A percentile compares a stretch with the other conserved stretches of the same genome.
Conservation (phyloP, 192 early-diverging fungal genomes). For the Spizellomyces punctatus region DNA sequence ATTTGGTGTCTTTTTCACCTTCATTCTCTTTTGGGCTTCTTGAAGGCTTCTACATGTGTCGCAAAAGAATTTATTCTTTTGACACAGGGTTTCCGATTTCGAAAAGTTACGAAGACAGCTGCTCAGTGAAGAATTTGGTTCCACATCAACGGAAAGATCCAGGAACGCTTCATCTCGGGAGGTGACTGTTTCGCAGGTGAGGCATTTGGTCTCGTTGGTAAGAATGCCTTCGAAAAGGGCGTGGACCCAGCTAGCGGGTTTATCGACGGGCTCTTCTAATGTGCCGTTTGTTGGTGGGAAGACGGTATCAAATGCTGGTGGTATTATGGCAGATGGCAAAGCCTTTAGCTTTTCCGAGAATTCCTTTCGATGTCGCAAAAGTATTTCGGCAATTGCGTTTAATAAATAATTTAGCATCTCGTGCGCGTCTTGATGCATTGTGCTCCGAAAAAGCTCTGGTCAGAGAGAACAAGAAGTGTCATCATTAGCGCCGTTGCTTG, state of each 20-base stretch:
- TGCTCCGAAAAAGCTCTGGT: slow-evolving; percentile 87
- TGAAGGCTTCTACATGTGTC: slow-evolving; percentile 92
- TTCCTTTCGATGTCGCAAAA: slow-evolving; percentile 49
- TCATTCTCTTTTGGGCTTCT: slow-evolving; percentile 98
- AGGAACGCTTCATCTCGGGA: slow-evolving; percentile 93
- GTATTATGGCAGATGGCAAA: slow-evolving; percentile 9
- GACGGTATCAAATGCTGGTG: neutral
- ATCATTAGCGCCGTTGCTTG: neutral
- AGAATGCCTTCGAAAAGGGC: slow-evolving; percentile 92
- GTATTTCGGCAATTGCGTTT: slow-evolving; percentile 87
- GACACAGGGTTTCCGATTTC: slow-evolving; percentile 90
- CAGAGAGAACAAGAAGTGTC: slow-evolving; percentile 5
- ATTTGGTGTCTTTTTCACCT: slow-evolving; percentile 90
- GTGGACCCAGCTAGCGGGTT: slow-evolving; percentile 84
- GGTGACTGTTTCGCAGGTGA: slow-evolving; percentile 95
- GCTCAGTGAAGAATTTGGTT: slow-evolving; percentile 93
- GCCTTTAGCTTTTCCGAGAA: slow-evolving; percentile 43
- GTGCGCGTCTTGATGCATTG: slow-evolving; percentile 97
- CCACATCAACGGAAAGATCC: slow-evolving; percentile 95
- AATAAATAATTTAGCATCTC: slow-evolving; percentile 96
- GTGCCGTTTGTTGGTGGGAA: neutral
- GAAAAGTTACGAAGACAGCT: slow-evolving; percentile 95
- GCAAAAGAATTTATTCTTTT: slow-evolving; percentile 98
- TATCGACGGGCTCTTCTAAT: slow-evolving; percentile 11
- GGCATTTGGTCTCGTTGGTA: slow-evolving; percentile 95